These are phyloP conservation scores for Fusarium armeniacum DNA, from an alignment of 2,329 filamentous ascomycete genomes.

Conservation along the genomic window DNA sequence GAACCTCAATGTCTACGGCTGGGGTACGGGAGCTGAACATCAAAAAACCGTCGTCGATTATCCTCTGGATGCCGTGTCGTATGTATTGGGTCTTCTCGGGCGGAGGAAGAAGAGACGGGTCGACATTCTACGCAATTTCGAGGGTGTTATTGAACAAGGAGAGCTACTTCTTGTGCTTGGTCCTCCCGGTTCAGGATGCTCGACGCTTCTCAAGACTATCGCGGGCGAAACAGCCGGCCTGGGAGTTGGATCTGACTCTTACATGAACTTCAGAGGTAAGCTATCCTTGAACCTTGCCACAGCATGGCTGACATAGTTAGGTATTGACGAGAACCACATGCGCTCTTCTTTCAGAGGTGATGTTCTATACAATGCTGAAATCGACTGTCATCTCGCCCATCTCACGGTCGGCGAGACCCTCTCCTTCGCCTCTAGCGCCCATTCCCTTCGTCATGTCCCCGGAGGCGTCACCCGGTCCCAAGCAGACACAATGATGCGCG, in stretches of 20 bases:
- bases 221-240: constrained; percentile 64
- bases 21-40: constrained; percentile 44
- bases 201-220: constrained; percentile 70
- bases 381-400: constrained; percentile 74
- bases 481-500: constrained; percentile 52
- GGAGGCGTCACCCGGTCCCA: constrained; percentile 29
- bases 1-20: constrained; percentile 49
- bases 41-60: constrained; percentile 48
- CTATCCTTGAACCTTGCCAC: accelerated
- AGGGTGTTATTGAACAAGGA: constrained; percentile 51
- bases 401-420: constrained; percentile 76
- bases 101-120: constrained; percentile 32
- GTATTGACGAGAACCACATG: constrained; percentile 54
- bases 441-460: constrained; percentile 70
- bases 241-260: constrained; percentile 42
- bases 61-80: constrained; percentile 32
- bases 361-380: constrained; percentile 75
- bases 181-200: constrained; percentile 67
- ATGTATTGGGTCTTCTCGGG: constrained; percentile 11
- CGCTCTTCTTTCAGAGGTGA: constrained; percentile 64
- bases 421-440: constrained; percentile 72
- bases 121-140: constrained; percentile 50
- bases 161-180: constrained; percentile 61
- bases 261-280: constrained; percentile 67
- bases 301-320: constrained; percentile 7